These are phyloP conservation scores for Hypericum androsaemum DNA, from an alignment of 345 rosid species.

Conservation along the genomic window DNA sequence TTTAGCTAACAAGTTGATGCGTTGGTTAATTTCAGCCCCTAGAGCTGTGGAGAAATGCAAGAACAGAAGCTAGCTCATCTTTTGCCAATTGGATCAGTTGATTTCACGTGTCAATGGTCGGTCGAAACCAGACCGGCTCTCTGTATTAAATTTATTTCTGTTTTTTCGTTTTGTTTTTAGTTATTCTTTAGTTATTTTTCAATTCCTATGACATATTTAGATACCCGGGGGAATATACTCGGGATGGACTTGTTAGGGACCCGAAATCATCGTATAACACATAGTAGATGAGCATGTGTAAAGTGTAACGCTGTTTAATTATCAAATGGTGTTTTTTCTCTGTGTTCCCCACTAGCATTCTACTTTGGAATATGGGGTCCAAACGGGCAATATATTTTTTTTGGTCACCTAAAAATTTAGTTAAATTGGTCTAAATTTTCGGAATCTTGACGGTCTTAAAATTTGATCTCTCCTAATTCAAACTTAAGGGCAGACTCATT, in stretches of 20 bases:
- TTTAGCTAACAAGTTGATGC: too few species aligned
- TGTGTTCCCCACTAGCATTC: not conserved
- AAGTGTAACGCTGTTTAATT: conserved; percentile 5
- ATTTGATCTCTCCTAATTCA: too few species aligned
- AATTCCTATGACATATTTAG: not conserved
- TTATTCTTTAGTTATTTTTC: not conserved
- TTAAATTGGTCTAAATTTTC: too few species aligned
- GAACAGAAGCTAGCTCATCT: conserved; percentile 39
- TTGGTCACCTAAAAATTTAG: too few species aligned
- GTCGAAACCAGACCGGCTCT: too few species aligned
- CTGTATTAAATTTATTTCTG: conserved; percentile 7
- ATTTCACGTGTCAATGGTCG: too few species aligned
- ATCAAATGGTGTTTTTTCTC: conserved; percentile 6
- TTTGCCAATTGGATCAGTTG: conserved; percentile 6
- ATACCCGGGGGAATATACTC: conserved; percentile 12
- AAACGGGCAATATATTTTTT: too few species aligned
- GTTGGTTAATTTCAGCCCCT: conserved; percentile 14
- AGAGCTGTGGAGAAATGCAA: conserved; percentile 30
- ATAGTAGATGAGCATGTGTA: conserved; percentile 17
- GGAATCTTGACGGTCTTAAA: too few species aligned
- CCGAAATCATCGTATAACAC: conserved; percentile 7
- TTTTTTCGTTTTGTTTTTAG: not conserved
- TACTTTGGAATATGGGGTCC: not conserved
- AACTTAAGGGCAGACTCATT: too few species aligned
- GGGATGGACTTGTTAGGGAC: conserved; percentile 12